phyloP scores from a whole-genome alignment of 2,329 filamentous ascomycete genomes.

The Penicillium sp. region DNA sequence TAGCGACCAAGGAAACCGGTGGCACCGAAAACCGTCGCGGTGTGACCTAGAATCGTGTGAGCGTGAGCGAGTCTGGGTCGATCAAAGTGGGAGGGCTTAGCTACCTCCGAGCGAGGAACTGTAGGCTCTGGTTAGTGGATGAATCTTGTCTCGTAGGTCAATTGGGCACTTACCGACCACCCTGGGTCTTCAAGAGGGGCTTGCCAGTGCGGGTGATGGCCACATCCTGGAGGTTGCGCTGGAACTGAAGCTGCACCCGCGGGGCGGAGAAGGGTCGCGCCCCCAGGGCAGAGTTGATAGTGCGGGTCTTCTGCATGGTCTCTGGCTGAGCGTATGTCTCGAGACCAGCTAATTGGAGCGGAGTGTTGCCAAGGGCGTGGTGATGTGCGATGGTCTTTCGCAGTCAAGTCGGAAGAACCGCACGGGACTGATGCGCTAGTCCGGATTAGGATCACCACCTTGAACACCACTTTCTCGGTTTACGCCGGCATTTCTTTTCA shows the following conservation, averaged over 20 bases:
- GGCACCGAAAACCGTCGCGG: constrained; percentile 95
- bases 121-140: constrained; percentile 25
- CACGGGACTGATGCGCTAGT: constrained; percentile 38
- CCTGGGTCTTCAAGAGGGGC: constrained; percentile 84
- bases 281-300: constrained; percentile 44
- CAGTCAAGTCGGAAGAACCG: constrained; percentile 28
- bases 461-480: constrained; percentile 6
- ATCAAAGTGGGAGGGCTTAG: constrained; percentile 20
- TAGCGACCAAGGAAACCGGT: constrained; percentile 95
- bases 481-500: neutral
- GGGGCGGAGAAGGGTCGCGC: constrained; percentile 40
- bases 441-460: constrained; percentile 27
- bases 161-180: constrained; percentile 72
- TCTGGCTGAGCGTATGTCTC: constrained; percentile 32
- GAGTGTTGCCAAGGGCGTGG: constrained; percentile 26
- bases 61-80: constrained; percentile 20
- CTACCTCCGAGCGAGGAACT: constrained; percentile 87
- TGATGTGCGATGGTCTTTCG: constrained; percentile 32
- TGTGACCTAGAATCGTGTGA: constrained; percentile 68
- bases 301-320: constrained; percentile 50
- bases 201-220: constrained; percentile 94
- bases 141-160: constrained; percentile 1
- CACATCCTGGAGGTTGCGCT: constrained; percentile 71
- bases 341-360: constrained; percentile 30
- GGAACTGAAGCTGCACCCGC: constrained; percentile 42